Percentiles rank a stretch among this genome's conserved stretches.
phyloP scores from a whole-genome alignment of 352 stramenopile genomes.

The Phytophthora ramorum region DNA sequence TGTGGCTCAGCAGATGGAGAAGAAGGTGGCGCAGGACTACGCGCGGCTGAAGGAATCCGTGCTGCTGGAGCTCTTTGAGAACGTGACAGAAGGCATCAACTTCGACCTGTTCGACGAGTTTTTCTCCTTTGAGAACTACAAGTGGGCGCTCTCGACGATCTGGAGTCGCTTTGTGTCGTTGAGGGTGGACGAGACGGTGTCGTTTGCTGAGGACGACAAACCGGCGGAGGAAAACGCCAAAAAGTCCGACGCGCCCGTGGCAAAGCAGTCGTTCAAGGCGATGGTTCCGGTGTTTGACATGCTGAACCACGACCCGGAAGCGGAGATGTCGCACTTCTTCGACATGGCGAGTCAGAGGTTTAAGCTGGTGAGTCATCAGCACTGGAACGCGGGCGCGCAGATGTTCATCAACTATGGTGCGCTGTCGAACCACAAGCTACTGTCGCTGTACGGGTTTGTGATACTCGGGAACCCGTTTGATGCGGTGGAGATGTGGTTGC shows the following conservation, averaged over 20 bases:
- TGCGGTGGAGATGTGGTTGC: slow-evolving; percentile 76
- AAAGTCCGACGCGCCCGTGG: not conserved
- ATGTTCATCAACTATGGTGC: slow-evolving; percentile 86
- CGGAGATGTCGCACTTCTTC: slow-evolving; percentile 77
- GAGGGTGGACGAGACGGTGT: slow-evolving; percentile 34
- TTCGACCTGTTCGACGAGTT: slow-evolving; percentile 39
- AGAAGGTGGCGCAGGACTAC: slow-evolving; percentile 65
- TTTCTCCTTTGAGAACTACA: slow-evolving; percentile 79
- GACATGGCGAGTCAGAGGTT: slow-evolving; percentile 59
- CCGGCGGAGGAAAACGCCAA: slow-evolving; percentile 5
- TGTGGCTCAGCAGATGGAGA: slow-evolving; percentile 69
- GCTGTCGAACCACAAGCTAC: slow-evolving; percentile 84
- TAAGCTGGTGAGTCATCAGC: slow-evolving; percentile 77
- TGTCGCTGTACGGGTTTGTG: slow-evolving; percentile 86
- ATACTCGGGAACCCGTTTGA: slow-evolving; percentile 72
- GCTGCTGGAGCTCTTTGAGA: slow-evolving; percentile 60
- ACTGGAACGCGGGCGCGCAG: slow-evolving; percentile 73
- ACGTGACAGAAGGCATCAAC: slow-evolving; percentile 36
- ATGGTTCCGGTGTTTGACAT: slow-evolving; percentile 91
- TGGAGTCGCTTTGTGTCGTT: slow-evolving; percentile 89
- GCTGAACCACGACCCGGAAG: slow-evolving; percentile 83
- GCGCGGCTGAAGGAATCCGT: slow-evolving; percentile 42
- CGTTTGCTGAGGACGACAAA: slow-evolving; percentile 19
- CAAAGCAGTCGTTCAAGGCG: slow-evolving; percentile 62
- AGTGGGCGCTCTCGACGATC: slow-evolving; percentile 87